phyloP scores from a whole-genome alignment of 2,329 filamentous ascomycete genomes.

The Setomelanomma holmii region DNA sequence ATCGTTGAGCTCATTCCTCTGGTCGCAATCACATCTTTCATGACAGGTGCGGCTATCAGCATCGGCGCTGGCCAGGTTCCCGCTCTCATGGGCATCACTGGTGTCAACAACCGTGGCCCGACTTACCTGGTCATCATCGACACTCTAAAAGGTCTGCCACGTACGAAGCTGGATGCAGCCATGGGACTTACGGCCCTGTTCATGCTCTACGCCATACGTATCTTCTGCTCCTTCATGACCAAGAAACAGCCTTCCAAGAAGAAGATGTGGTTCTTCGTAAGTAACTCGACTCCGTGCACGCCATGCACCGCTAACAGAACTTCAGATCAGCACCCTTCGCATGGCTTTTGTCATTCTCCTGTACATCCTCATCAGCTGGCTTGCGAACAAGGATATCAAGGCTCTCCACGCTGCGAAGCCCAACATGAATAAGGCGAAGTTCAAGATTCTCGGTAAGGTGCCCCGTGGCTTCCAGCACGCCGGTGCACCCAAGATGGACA shows the following conservation, averaged over 20 bases:
- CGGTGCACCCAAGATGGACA: constrained; percentile 72
- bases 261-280: constrained; percentile 81
- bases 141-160: constrained; percentile 74
- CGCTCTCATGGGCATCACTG: constrained; percentile 77
- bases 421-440: constrained; percentile 63
- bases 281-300: not conserved
- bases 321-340: constrained; percentile 74
- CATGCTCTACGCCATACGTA: constrained; percentile 75
- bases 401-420: constrained; percentile 53
- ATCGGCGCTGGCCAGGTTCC: constrained; percentile 87
- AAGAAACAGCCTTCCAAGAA: constrained; percentile 74
- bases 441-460: constrained; percentile 64
- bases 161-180: constrained; percentile 77
- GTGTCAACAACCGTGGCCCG: constrained; percentile 75
- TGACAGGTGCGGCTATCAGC: constrained; percentile 94
- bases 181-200: constrained; percentile 83
- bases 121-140: constrained; percentile 89
- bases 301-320: not conserved
- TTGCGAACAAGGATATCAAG: constrained; percentile 68
- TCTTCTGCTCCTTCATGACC: constrained; percentile 67
- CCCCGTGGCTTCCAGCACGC: constrained; percentile 77
- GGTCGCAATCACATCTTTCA: constrained; percentile 90
- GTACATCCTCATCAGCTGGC: constrained; percentile 88
- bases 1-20: constrained; percentile 94
- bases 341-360: constrained; percentile 90